These are phyloP conservation scores for Leucocoprinus sp. DNA, from an alignment of 768 basidiomycete genomes.

Conservation along the genomic window DNA sequence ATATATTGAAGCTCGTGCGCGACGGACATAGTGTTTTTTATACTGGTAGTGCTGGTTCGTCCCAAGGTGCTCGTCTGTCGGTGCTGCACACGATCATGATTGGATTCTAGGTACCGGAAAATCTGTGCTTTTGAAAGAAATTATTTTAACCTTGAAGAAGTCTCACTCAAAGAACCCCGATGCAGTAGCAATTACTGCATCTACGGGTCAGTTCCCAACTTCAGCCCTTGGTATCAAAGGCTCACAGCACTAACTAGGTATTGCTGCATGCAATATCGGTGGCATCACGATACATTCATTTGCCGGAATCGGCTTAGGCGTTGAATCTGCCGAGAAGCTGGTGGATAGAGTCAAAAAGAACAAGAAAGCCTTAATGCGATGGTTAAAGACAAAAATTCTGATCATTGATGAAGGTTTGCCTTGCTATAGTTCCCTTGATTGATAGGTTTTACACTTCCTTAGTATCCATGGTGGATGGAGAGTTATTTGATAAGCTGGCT, in stretches of 20 bases:
- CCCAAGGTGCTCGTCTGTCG: background rate
- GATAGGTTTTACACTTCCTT: conserved; percentile 4
- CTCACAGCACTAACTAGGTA: conserved; percentile 38
- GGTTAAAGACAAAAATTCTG: conserved; percentile 78
- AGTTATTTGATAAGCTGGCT: conserved; percentile 85
- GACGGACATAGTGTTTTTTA: conserved; percentile 80
- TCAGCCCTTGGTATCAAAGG: background rate
- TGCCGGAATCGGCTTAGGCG: conserved; percentile 84
- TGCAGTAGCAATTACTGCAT: conserved; percentile 88
- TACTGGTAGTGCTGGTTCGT: conserved; percentile 84
- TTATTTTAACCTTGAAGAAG: conserved; percentile 66
- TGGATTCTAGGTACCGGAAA: conserved; percentile 78
- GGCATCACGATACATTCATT: conserved; percentile 95
- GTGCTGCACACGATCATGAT: conserved; percentile 1
- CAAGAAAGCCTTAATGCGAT: conserved; percentile 72
- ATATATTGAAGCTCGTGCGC: conserved; percentile 73
- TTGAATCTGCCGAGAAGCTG: conserved; percentile 54
- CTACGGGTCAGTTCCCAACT: conserved; percentile 53
- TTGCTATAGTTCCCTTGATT: conserved; percentile 2
- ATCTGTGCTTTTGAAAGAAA: conserved; percentile 88
- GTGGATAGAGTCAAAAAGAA: conserved; percentile 67
- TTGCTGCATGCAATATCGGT: conserved; percentile 96
- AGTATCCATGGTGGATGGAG: conserved; percentile 98
- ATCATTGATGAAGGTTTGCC: conserved; percentile 72
- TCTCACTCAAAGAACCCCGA: conserved; percentile 47